Percentiles rank a stretch among this genome's conserved stretches.
Evolutionary conservation across 140 eudicot species (phyloP).

Genomic region (Oenanthe javanica): DNA sequence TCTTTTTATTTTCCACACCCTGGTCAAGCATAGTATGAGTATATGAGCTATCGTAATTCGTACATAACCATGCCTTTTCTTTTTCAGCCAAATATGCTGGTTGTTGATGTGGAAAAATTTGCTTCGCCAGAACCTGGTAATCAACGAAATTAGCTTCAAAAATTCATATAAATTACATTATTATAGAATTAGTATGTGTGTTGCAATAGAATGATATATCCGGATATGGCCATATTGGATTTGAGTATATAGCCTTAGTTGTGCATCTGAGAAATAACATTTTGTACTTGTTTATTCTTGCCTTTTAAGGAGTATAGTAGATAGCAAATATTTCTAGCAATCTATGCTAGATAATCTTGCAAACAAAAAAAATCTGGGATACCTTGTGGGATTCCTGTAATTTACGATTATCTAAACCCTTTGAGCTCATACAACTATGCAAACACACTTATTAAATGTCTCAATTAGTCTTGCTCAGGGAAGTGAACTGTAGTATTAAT

Average conservation of each 20-base stretch:
- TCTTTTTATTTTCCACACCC: not conserved
- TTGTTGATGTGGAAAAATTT: constrained; percentile 83
- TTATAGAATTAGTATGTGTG: not conserved
- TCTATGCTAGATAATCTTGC: not conserved
- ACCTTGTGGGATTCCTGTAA: not conserved
- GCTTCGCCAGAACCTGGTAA: constrained; percentile 75
- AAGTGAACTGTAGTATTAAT: not conserved
- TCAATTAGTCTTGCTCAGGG: not conserved
- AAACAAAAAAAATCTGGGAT: not conserved
- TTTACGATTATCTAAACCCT: not conserved
- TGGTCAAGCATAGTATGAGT: not conserved
- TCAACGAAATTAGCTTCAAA: not conserved
- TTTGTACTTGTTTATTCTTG: not conserved
- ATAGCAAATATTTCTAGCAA: not conserved
- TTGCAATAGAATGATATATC: not conserved
- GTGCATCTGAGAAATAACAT: not conserved
- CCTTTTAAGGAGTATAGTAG: not conserved
- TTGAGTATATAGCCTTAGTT: not conserved
- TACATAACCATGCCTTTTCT: constrained; percentile 3
- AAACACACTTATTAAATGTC: not conserved
- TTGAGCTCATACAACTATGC: not conserved
- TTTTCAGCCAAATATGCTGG: constrained; percentile 95
- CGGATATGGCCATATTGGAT: no score
- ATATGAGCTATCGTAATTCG: no score
- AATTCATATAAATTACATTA: not conserved